phyloP scores from a whole-genome alignment of 495 filamentous ascomycete genomes.

The Xanthoparmelia taractica region DNA sequence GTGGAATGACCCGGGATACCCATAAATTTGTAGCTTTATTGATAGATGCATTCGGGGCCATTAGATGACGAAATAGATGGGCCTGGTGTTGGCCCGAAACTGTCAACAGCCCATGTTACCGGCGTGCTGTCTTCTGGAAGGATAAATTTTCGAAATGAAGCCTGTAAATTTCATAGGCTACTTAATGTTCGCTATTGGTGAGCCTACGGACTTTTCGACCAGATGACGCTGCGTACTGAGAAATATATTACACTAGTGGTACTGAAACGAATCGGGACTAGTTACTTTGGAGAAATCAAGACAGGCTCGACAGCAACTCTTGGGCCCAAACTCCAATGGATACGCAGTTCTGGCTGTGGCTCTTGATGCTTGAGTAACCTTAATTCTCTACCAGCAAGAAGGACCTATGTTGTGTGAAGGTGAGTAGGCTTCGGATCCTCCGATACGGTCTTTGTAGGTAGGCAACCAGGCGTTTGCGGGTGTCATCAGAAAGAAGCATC shows the following conservation, averaged over 20 bases:
- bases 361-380: background rate
- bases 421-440: background rate
- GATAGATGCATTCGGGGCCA: conserved; percentile 21
- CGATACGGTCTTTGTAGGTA: background rate
- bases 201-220: background rate
- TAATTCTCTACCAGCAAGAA: background rate
- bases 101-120: conserved; percentile 13
- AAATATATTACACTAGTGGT: background rate
- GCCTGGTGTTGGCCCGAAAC: conserved; percentile 2
- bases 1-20: conserved; percentile 50
- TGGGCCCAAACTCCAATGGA: background rate
- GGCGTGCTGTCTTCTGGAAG: background rate
- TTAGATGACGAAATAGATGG: background rate
- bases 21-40: conserved; percentile 45
- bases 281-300: background rate
- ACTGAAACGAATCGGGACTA: background rate
- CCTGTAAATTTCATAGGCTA: too few species aligned
- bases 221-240: background rate
- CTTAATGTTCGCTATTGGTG: background rate
- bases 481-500: background rate
- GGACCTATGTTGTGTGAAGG: background rate
- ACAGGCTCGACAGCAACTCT: background rate
- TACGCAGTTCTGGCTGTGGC: background rate
- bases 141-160: background rate
- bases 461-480: conserved; percentile 1